Base-by-base conservation (phyloP, 148 eudicot species). In the Rhododendron henanense region DNA sequence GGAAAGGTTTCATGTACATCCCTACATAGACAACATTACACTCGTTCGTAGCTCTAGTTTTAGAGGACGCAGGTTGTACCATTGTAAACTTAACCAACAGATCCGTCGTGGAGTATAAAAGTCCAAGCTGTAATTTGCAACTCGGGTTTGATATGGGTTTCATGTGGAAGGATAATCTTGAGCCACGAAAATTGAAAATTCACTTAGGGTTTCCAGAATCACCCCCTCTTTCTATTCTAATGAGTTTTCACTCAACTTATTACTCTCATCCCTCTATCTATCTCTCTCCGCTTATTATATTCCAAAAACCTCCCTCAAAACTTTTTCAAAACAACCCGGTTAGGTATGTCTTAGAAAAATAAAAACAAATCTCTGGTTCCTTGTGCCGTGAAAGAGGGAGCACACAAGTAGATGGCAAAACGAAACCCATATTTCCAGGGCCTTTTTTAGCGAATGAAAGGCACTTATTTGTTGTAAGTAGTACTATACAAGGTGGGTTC, bases 401-500 rank as follows among this genome's bases (percentile, higher is more conserved):
- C 71, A 25, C 74, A 25, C 4, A 47, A 23, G 69, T 23, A 21
- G 67, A 61, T 61, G 67, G 67, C 71, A 23, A 23, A 63, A 39
- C 35, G 4, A 21, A 19, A 25, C 15, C 67, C 88, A 39, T 51
- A n/a, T 4, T 19, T 78, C 79, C 35, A 63, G 79, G 78, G 78
- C 28, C 9, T 48, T 71, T n/a, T 81, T 78, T 86, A 63, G 50
- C 69, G 55, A 45, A 83, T 78, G 86, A 87, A 83, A 81, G 83
- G 79, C 69, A 87, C 83, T 35, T 28, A 9, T 39, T 59, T 75
- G 35, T 25, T 47, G 33, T 41, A 41, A 39, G 45, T 78, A 39
- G 45, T 78, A 85, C 21, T 5, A 55, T 55, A 4, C 21, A 75
- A 81, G 13, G 48, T 35, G 45, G 76, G 39, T 67, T 35, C 33